Conservation (phyloP, 2,329 filamentous ascomycete genomes). For the Penicillium sp. region DNA sequence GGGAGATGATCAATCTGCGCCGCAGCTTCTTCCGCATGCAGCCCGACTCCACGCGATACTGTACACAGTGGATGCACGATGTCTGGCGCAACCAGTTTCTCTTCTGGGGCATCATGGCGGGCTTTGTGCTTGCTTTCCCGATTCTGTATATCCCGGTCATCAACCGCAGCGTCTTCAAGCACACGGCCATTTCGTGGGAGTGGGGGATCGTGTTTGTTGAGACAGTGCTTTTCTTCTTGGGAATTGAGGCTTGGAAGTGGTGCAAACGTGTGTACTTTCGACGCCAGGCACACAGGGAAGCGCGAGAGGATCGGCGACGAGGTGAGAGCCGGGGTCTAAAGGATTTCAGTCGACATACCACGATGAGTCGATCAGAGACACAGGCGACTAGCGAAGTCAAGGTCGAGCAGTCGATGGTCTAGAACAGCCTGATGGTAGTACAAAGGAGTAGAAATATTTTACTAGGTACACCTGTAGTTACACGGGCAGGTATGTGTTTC, state of each 20-base stretch:
- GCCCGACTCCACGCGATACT: conserved; percentile 57
- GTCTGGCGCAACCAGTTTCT: conserved; percentile 71
- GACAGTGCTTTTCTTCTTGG: conserved; percentile 60
- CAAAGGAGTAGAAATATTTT: too few species aligned
- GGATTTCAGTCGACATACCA: conserved; percentile 35
- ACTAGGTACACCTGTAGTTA: too few species aligned
- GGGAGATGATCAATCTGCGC: conserved; percentile 73
- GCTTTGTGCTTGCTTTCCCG: conserved; percentile 58
- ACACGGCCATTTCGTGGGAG: conserved; percentile 64
- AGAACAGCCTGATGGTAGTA: too few species aligned
- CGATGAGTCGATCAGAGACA: conserved; percentile 34
- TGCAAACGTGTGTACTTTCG: conserved; percentile 58
- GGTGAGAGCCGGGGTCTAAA: conserved; percentile 15
- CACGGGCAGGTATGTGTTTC: too few species aligned
- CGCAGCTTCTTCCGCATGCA: conserved; percentile 74
- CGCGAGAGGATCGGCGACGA: conserved; percentile 4
- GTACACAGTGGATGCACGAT: conserved; percentile 65
- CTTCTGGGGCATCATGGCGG: conserved; percentile 62
- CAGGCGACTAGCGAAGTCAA: conserved; percentile 27
- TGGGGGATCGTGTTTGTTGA: conserved; percentile 66
- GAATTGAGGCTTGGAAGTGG: conserved; percentile 67
- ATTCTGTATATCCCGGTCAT: conserved; percentile 67
- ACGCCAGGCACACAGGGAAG: conserved; percentile 20
- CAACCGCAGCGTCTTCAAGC: conserved; percentile 64
- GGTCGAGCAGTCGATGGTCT: conserved; percentile 31